A percentile compares a stretch with the other conserved stretches of the same genome.
Evolutionary conservation across 2,329 filamentous ascomycete genomes (phyloP).

Genomic region (Anthostomella pinea): DNA sequence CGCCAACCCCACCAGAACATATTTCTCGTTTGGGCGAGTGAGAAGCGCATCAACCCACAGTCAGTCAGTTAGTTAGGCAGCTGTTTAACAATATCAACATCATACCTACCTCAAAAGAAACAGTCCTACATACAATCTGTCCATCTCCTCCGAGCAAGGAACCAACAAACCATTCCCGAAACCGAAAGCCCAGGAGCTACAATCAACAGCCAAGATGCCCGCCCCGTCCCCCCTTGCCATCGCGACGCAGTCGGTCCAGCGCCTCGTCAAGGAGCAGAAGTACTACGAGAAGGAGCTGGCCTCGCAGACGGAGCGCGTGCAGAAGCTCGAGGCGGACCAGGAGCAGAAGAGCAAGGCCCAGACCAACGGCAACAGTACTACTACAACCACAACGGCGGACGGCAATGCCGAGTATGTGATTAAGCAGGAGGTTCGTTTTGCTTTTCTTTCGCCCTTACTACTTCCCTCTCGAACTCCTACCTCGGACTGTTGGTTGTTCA

Average conservation of each 20-base stretch:
- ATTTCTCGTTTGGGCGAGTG: slow-evolving; percentile 21
- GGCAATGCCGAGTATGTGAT: slow-evolving; percentile 76
- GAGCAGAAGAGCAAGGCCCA: too few species aligned
- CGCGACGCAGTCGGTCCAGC: slow-evolving; percentile 73
- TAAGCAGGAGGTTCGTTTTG: slow-evolving; percentile 80
- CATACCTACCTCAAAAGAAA: not conserved
- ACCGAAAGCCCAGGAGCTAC: not conserved
- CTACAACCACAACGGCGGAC: slow-evolving; percentile 43
- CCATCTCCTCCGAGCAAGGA: too few species aligned
- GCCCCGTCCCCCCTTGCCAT: slow-evolving; percentile 75
- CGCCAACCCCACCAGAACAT: slow-evolving; percentile 35
- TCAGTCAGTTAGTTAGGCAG: too few species aligned
- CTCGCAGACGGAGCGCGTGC: slow-evolving; percentile 69
- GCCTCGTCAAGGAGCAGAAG: slow-evolving; percentile 86
- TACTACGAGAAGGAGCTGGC: slow-evolving; percentile 86
- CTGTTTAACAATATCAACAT: slow-evolving; percentile 4
- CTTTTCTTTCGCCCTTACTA: not conserved
- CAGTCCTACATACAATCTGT: too few species aligned
- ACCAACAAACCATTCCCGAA: not conserved
- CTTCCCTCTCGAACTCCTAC: slow-evolving; percentile 2
- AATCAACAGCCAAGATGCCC: slow-evolving; percentile 55
- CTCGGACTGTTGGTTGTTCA: not conserved
- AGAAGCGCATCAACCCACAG: too few species aligned
- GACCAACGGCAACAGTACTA: slow-evolving; percentile 1
- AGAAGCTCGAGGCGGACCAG: slow-evolving; percentile 63